Percentiles rank a stretch among this genome's conserved stretches.
These are phyloP conservation scores for Hibiscus trionum DNA, from an alignment of 345 rosid genomes.

Conservation along the genomic window DNA sequence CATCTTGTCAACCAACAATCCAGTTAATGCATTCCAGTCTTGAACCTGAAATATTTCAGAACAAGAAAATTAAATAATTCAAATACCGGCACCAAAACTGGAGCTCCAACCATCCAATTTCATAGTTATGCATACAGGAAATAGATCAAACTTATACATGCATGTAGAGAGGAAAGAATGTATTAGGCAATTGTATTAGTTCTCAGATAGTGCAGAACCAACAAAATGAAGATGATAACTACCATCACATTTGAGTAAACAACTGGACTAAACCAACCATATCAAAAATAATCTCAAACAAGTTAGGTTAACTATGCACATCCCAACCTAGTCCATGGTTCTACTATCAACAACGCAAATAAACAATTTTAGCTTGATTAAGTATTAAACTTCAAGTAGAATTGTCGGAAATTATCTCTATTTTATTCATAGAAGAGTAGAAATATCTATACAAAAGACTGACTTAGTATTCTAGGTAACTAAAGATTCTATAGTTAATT, in stretches of 20 bases:
- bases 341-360: background rate
- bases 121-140: background rate
- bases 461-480: too few species aligned
- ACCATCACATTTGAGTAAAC: background rate
- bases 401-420: too few species aligned
- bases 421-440: too few species aligned
- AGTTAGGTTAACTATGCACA: background rate
- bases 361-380: background rate
- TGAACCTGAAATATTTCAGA: constrained; percentile 43
- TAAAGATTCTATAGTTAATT: too few species aligned
- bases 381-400: background rate
- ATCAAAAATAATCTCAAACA: background rate
- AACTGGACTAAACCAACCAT: background rate
- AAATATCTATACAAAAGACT: too few species aligned
- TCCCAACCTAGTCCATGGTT: background rate
- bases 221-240: background rate
- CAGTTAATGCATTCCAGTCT: constrained; percentile 61
- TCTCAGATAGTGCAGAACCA: background rate
- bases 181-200: background rate
- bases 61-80: constrained; percentile 8
- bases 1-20: constrained; percentile 72
- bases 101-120: constrained; percentile 1
- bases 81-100: background rate
- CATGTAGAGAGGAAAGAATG: background rate
- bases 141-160: background rate